Percentiles rank a stretch among this genome's conserved stretches.
Evolutionary conservation across 2,329 filamentous ascomycete species (phyloP).

Genomic region (Teratosphaeria nubilosa): DNA sequence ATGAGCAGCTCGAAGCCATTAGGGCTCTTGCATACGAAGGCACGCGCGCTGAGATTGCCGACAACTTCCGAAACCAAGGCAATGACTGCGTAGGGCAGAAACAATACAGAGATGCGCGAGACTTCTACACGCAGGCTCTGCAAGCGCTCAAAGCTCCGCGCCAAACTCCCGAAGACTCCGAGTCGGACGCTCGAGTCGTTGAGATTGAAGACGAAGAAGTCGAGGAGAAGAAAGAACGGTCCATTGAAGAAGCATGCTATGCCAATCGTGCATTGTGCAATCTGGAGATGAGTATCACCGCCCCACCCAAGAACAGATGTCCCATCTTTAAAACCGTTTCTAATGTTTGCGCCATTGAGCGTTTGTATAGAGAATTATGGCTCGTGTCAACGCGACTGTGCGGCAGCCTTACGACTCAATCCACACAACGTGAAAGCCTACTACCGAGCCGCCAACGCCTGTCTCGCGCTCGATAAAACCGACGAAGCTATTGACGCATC

Average conservation of each 20-base stretch:
- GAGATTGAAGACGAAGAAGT: conserved; percentile 48
- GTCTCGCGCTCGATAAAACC: conserved; percentile 69
- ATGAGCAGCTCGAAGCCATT: conserved; percentile 74
- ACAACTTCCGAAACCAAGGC: conserved; percentile 81
- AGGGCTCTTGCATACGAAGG: conserved; percentile 90
- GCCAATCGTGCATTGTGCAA: conserved; percentile 86
- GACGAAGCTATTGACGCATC: conserved; percentile 73
- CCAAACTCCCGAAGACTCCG: conserved; percentile 29
- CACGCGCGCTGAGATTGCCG: conserved; percentile 69
- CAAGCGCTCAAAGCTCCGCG: conserved; percentile 55
- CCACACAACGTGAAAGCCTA: conserved; percentile 76
- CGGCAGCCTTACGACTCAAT: conserved; percentile 67
- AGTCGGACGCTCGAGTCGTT: conserved; percentile 36
- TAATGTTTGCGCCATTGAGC: conserved; percentile 11
- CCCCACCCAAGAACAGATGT: not conserved
- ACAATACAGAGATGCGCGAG: conserved; percentile 71
- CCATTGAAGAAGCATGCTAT: conserved; percentile 64
- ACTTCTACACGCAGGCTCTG: conserved; percentile 87
- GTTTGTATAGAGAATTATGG: conserved; percentile 62
- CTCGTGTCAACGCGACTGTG: conserved; percentile 76
- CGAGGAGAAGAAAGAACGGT: conserved; percentile 49
- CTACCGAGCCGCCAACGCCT: conserved; percentile 72
- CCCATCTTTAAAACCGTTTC: conserved; percentile 1
- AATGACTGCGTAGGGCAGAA: conserved; percentile 74
- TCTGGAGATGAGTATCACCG: conserved; percentile 57